Base-by-base conservation (phyloP, 2,329 filamentous ascomycete genomes). In the Pseudogymnoascus sp. region DNA sequence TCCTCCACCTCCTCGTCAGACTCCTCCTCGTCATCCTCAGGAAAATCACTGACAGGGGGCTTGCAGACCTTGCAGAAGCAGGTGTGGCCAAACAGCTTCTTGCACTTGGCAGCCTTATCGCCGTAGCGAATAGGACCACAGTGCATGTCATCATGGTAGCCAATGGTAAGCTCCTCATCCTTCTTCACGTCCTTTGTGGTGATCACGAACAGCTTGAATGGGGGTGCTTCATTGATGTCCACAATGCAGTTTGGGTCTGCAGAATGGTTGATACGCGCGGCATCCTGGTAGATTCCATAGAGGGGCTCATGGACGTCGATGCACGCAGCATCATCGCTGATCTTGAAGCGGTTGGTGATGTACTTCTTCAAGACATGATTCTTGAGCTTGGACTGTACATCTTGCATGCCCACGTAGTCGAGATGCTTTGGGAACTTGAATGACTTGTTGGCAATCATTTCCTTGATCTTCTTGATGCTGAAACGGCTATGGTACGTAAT, bases 171-270 rank as follows among this genome's bases (percentile, higher is more conserved):
- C 50, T 56, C 50, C 50, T 56, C 50, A 4, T 33, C 50, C 31
- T 15, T 56, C 50, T 56, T 56, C 50, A 56, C 50, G 26, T 56
- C 50, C 50, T 56, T 56, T 10, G 50, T 56, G 50, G 50, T 56
- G 4, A 56, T 15, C 10, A 56, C n/a, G 50, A 56, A 56, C 26
- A 56, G 10, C 50, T 13, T 56, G 50, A 56, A 56, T 15, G 26
- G n/a, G 29, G 50, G 26, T 33, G 29, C 29, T n/a, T 56, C 50
- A n/a, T 56, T 56, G 29, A 56, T 56, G 1, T 56, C 50, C 4
- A 56, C 17, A 1, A 19, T 33, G 29, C 50, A 56, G 29, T 56
- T 56, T 5, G 50, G 50, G 17, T 56, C 50, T 1, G 50, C 50
- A 2, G 50, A 56, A 9, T 56, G 50, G 29, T 56, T 56, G 29